Evolutionary conservation across 176 grass and related monocot species (phyloP), one percentile per base, ranked within the genome.

Genomic region (Raddia guianensis): DNA sequence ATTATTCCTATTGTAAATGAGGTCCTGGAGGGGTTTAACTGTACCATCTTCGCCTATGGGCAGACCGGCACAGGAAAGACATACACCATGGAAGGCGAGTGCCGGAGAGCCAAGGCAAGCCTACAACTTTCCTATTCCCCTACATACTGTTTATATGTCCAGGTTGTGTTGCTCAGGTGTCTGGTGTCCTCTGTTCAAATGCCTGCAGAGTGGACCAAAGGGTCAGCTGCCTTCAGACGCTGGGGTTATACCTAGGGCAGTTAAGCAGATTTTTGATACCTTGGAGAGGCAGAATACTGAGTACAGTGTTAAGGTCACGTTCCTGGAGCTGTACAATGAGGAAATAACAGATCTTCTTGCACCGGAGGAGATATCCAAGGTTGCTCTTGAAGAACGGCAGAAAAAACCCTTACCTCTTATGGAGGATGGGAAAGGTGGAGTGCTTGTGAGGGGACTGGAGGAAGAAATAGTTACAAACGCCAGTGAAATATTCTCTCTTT

Each of bases 351-450:
- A 99, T 83, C 90, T 99, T 70, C 85, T 99, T 63, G 97, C 93
- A 47, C 97, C 93, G 14, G 97, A 99, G 76, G 97, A 99, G 79
- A 73, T 96, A 76, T 90, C 91, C 16, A 99, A 96, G 77, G 88
- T 74, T 74, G 58, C 87, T 59, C 57, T 91, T 1, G 97, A 99
- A 78, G 96, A 98, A 12, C 86, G 79, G 57, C 92, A 98, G 64
- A 99, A 96, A 83, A 99, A 91, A 46, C 67, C 79, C 7, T 75
- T 99, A 12, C 97, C 97, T 76, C 87, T 99, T 52, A 99, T 99
- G 97, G 97, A 99, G 80, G 97, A 99, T 70, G 97, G 97, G 15
- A 99, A 99, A 87, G 97, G 97, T 18, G 97, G 97, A 34, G 97
- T 99, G 63, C 89, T 99, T 33, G 91, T 99, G 34, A 95, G 90